These are phyloP conservation scores for Pleurotus djamor DNA, from an alignment of 768 basidiomycete genomes.

Conservation along the genomic window DNA sequence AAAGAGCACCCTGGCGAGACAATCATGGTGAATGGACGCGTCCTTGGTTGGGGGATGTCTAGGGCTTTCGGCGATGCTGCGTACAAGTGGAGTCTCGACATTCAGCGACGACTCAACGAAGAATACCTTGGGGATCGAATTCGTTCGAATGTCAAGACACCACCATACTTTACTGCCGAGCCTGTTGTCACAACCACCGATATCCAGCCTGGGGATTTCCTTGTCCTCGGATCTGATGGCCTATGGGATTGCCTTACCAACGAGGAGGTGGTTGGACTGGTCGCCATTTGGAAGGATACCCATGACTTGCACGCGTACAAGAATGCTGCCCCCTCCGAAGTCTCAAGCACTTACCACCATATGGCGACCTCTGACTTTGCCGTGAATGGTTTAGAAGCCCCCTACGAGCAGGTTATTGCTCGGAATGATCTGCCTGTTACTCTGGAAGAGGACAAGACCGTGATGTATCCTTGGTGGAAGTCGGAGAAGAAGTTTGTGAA, in stretches of 20 bases:
- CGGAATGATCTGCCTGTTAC: slow-evolving; percentile 27
- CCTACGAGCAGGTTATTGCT: slow-evolving; percentile 6
- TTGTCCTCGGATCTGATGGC: slow-evolving; percentile 54
- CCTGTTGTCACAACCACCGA: slow-evolving; percentile 46
- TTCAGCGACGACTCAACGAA: slow-evolving; percentile 29
- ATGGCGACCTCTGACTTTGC: background rate
- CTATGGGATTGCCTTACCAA: slow-evolving; percentile 53
- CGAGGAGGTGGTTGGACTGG: slow-evolving; percentile 53
- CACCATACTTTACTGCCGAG: slow-evolving; percentile 55
- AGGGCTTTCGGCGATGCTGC: slow-evolving; percentile 46
- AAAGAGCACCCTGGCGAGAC: slow-evolving; percentile 36
- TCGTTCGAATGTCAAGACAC: slow-evolving; percentile 35
- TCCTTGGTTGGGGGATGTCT: slow-evolving; percentile 35
- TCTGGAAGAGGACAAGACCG: slow-evolving; percentile 23
- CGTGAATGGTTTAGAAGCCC: background rate
- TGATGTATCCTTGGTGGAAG: slow-evolving; percentile 32
- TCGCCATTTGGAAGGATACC: slow-evolving; percentile 29
- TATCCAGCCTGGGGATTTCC: slow-evolving; percentile 47
- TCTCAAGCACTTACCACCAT: background rate
- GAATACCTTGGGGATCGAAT: slow-evolving; percentile 28
- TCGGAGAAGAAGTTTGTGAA: slow-evolving; percentile 36
- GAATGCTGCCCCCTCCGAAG: background rate
- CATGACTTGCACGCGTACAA: background rate
- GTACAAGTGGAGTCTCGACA: slow-evolving; percentile 39
- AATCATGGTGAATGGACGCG: slow-evolving; percentile 31